Evolutionary conservation across 495 filamentous ascomycete genomes (phyloP).

Genomic region (Penicillium longicatenatum): DNA sequence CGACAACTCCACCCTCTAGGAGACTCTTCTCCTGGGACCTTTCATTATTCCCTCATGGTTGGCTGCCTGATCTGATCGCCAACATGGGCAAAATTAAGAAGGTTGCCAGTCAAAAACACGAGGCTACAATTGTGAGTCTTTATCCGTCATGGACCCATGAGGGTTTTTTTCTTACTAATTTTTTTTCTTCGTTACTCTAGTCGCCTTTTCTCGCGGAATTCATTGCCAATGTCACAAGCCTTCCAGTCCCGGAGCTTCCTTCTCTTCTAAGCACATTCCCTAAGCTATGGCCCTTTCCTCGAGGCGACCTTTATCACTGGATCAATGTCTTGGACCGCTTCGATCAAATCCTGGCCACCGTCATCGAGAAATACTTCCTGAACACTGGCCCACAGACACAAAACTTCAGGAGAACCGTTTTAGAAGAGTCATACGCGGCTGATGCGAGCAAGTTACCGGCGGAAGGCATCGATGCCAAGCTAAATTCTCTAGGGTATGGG

Average conservation of each 20-base stretch:
- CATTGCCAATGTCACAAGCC: conserved; percentile 64
- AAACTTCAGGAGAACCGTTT: conserved; percentile 65
- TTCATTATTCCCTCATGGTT: conserved; percentile 50
- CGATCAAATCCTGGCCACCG: conserved; percentile 80
- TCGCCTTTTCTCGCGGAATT: conserved; percentile 84
- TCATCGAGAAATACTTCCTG: conserved; percentile 80
- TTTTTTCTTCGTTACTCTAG: conserved; percentile 50
- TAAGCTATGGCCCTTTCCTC: conserved; percentile 89
- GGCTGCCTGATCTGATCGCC: conserved; percentile 34
- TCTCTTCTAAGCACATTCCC: conserved; percentile 77
- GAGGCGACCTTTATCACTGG: conserved; percentile 98
- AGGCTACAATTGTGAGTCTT: conserved; percentile 82
- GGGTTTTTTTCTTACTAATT: conserved; percentile 15
- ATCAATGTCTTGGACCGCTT: conserved; percentile 93
- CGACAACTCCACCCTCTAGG: conserved; percentile 31
- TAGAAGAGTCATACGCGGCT: conserved; percentile 55
- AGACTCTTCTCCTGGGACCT: conserved; percentile 34
- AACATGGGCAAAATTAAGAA: conserved; percentile 97
- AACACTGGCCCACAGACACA: conserved; percentile 77
- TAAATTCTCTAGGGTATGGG: conserved; percentile 61
- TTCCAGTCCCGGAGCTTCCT: conserved; percentile 75
- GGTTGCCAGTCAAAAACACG: conserved; percentile 86
- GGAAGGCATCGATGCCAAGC: conserved; percentile 53
- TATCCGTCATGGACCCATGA: conserved; percentile 9
- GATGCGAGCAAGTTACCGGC: conserved; percentile 41